phyloP scores from a whole-genome alignment of 2,329 filamentous ascomycete genomes.

The Neofusicoccum umdonicola region DNA sequence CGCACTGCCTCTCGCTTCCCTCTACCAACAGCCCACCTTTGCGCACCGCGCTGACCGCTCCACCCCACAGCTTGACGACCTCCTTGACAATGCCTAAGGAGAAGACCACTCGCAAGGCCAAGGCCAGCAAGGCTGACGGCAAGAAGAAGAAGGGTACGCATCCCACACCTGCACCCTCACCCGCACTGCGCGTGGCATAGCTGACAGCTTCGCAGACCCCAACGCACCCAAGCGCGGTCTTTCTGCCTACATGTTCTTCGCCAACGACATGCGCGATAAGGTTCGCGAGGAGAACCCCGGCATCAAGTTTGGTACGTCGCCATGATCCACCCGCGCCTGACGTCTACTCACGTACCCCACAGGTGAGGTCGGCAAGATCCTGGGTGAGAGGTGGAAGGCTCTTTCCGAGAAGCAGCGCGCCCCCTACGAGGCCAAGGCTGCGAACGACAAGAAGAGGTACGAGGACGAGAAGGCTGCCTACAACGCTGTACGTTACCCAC shows the following conservation, averaged over 20 bases:
- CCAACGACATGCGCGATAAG: constrained; percentile 98
- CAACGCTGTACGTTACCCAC: constrained; percentile 28
- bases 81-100: constrained; percentile 63
- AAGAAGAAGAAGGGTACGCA: constrained; percentile 70
- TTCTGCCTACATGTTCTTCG: constrained; percentile 99
- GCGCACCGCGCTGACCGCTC: not conserved
- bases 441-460: constrained; percentile 97
- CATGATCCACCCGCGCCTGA: not conserved
- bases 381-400: constrained; percentile 98
- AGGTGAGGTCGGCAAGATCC: constrained; percentile 96
- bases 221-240: constrained; percentile 99
- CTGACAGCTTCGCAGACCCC: constrained; percentile 63
- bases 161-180: not conserved
- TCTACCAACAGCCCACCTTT: not conserved
- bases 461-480: constrained; percentile 94
- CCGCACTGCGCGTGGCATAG: not conserved
- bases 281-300: constrained; percentile 98
- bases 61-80: constrained; percentile 5
- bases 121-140: constrained; percentile 53
- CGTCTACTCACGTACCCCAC: constrained; percentile 15
- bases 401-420: constrained; percentile 87
- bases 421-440: constrained; percentile 96
- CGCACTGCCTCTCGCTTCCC: not conserved
- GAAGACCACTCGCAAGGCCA: constrained; percentile 61
- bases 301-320: constrained; percentile 79